phyloP scores from a whole-genome alignment of 441 rosid genomes.

The Geranium incanum region DNA sequence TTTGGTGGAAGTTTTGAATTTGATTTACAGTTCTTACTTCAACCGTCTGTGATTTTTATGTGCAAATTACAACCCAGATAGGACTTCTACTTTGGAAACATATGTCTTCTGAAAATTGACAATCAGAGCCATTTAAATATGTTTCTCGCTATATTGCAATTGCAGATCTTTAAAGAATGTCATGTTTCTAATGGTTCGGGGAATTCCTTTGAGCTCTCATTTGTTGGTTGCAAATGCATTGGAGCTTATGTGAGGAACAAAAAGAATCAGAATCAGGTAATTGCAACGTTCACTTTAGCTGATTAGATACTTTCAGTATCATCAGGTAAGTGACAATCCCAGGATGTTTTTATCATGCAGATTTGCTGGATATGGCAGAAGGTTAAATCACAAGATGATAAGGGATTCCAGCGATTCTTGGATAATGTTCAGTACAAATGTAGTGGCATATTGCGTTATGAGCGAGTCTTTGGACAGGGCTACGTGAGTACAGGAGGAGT shows the following conservation, averaged over 20 bases:
- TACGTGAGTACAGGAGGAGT: constrained; percentile 96
- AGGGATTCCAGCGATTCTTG: constrained; percentile 88
- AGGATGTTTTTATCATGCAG: constrained; percentile 34
- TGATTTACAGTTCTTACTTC: neutral
- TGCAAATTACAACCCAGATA: neutral
- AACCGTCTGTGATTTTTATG: neutral
- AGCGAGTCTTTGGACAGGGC: constrained; percentile 86
- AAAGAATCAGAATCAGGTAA: constrained; percentile 92
- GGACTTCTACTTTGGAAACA: neutral
- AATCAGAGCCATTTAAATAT: neutral
- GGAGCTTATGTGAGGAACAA: constrained; percentile 94
- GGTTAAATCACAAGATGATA: constrained; percentile 62
- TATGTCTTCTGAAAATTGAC: neutral
- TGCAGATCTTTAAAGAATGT: constrained; percentile 77
- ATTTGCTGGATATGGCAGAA: constrained; percentile 97
- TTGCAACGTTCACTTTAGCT: neutral
- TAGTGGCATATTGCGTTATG: constrained; percentile 80
- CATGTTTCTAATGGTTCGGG: constrained; percentile 46
- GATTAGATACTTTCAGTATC: constrained; percentile 15
- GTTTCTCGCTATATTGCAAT: constrained; percentile 3
- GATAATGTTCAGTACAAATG: constrained; percentile 87
- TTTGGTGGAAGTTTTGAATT: neutral
- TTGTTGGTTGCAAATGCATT: constrained; percentile 81
- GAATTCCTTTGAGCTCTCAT: constrained; percentile 68
- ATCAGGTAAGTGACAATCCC: constrained; percentile 15